A percentile compares a stretch with the other conserved stretches of the same genome.
These are phyloP conservation scores for Beauveria varroae DNA, from an alignment of 2,329 filamentous ascomycete genomes.

Conservation along the genomic window DNA sequence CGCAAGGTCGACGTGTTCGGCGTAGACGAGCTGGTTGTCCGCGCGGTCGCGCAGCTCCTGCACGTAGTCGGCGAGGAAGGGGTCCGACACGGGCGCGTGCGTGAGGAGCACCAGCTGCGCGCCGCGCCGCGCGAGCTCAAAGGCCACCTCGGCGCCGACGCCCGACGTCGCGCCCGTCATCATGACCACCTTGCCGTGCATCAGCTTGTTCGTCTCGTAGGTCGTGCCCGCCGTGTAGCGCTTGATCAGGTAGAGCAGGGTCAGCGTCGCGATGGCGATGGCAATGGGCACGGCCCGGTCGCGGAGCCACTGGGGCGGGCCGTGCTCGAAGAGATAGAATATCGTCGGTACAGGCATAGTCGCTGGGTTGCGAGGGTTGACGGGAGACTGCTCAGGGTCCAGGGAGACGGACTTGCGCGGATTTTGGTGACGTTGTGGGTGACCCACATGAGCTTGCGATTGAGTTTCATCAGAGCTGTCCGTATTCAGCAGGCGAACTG, in stretches of 20 bases:
- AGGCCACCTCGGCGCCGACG: constrained; percentile 71
- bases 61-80: constrained; percentile 88
- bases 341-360: constrained; percentile 48
- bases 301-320: constrained; percentile 42
- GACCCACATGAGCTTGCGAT: constrained; percentile 5
- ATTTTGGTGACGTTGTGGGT: not conserved
- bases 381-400: not conserved
- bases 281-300: constrained; percentile 35
- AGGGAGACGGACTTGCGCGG: not conserved
- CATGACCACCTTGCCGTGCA: constrained; percentile 92
- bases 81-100: constrained; percentile 69
- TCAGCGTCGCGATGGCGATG: constrained; percentile 29
- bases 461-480: not conserved
- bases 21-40: constrained; percentile 82
- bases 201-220: constrained; percentile 69
- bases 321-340: constrained; percentile 37
- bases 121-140: constrained; percentile 69
- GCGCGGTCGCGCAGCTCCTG: constrained; percentile 74
- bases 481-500: too few relatives aligned
- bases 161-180: constrained; percentile 93
- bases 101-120: constrained; percentile 90
- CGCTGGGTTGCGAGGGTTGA: not conserved
- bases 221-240: constrained; percentile 66
- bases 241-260: constrained; percentile 49
- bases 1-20: constrained; percentile 85